Conservation (phyloP, 2,329 filamentous ascomycete species). For the Trichoderma semiorbis region DNA sequence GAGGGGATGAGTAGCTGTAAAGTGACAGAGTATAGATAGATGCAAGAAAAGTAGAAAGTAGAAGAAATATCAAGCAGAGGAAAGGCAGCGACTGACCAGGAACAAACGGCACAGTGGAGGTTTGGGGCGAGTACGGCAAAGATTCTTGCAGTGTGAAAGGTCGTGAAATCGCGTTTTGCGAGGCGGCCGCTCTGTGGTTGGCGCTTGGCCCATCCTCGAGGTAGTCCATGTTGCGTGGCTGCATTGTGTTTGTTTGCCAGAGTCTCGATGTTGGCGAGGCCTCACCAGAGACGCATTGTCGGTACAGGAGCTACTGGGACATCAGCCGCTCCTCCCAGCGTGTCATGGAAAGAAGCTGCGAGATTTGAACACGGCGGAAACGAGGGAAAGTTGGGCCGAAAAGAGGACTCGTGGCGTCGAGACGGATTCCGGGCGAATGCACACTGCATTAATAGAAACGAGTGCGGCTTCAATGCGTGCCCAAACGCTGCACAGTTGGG, state of each 20-base stretch:
- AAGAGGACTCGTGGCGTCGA: background rate
- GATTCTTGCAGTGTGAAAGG: constrained; percentile 69
- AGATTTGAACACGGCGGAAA: background rate
- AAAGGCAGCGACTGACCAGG: constrained; percentile 51
- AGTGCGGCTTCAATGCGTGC: constrained; percentile 12
- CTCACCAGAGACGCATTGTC: constrained; percentile 32
- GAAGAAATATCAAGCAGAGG: background rate
- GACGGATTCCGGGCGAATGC: background rate
- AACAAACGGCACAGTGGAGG: constrained; percentile 74
- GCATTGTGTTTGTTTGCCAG: constrained; percentile 29
- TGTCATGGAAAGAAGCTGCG: constrained; percentile 5
- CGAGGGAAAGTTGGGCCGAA: background rate
- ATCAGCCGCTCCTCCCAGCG: constrained; percentile 9
- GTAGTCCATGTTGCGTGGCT: constrained; percentile 30
- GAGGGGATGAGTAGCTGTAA: background rate
- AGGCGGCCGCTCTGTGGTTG: constrained; percentile 24
- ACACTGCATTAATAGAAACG: background rate
- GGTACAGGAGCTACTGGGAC: constrained; percentile 19
- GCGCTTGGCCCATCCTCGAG: constrained; percentile 34
- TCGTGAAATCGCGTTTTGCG: constrained; percentile 31
- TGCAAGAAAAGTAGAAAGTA: background rate
- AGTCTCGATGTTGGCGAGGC: constrained; percentile 28
- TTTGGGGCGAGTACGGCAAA: constrained; percentile 77
- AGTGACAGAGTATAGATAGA: background rate
- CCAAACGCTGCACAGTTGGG: constrained; percentile 2